phyloP scores from a whole-genome alignment of 495 filamentous ascomycete species.

The Thozetella sp. region DNA sequence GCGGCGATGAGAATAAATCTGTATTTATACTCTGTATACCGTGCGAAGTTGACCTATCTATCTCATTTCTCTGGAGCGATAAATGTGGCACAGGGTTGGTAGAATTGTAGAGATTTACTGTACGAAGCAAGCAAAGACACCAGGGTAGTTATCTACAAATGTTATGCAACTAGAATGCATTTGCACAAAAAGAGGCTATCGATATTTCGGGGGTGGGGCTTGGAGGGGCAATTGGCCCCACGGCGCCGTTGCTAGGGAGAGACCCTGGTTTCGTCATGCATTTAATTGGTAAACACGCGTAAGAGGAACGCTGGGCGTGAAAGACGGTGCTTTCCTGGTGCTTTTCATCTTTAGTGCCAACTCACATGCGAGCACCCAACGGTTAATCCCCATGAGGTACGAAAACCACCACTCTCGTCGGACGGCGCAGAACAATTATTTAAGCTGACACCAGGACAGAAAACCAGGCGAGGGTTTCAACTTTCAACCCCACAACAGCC shows the following conservation, averaged over 20 bases:
- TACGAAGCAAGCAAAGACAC: neutral
- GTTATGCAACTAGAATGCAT: neutral
- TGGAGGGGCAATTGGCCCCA: constrained; percentile 1
- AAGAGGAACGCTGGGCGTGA: neutral
- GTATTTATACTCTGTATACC: neutral
- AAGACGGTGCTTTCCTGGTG: neutral
- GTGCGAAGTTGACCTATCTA: neutral
- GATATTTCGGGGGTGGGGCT: neutral
- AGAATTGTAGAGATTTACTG: neutral
- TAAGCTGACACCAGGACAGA: constrained; percentile 20
- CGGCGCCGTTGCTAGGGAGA: neutral
- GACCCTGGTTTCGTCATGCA: neutral
- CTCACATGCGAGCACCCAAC: neutral
- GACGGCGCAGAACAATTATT: constrained; percentile 4
- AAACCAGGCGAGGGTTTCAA: constrained; percentile 33
- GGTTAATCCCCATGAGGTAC: constrained; percentile 14
- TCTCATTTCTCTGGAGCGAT: neutral
- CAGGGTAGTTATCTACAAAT: neutral
- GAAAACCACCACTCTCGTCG: constrained; percentile 4
- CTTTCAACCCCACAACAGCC: constrained; percentile 35
- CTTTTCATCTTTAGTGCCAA: neutral
- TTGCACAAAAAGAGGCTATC: neutral
- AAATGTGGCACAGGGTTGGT: neutral
- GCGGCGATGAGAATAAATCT: neutral
- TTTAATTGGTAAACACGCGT: constrained; percentile 3